Percentiles rank a stretch among this genome's conserved stretches.
Conservation (phyloP, 2,329 filamentous ascomycete species). For the Acephala macrosclerotiorum region DNA sequence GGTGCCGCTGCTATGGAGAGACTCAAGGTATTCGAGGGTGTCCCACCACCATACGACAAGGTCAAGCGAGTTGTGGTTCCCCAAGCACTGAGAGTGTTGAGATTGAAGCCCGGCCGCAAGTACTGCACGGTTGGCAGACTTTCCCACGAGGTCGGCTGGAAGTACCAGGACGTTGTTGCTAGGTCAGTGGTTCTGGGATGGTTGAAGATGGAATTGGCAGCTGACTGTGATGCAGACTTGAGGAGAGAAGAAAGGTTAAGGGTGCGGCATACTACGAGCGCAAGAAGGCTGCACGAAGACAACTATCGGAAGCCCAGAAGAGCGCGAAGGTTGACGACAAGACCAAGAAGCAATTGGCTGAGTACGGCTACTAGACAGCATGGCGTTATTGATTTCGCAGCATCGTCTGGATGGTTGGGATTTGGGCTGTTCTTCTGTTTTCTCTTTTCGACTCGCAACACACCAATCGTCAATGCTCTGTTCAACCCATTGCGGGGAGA, state of each 20-base stretch:
- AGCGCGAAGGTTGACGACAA: constrained; percentile 85
- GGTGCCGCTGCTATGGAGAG: constrained; percentile 96
- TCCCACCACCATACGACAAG: constrained; percentile 98
- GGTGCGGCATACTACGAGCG: constrained; percentile 98
- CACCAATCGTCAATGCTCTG: constrained; percentile 44
- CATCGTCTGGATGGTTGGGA: constrained; percentile 33
- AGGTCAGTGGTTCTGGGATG: constrained; percentile 69
- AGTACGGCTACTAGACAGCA: constrained; percentile 83
- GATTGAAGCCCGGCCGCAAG: constrained; percentile 98
- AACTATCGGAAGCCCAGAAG: constrained; percentile 93
- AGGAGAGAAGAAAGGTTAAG: constrained; percentile 99
- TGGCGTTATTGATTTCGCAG: constrained; percentile 39
- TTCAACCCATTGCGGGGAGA: constrained; percentile 38
- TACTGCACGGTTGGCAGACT: constrained; percentile 99
- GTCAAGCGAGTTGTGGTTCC: constrained; percentile 99
- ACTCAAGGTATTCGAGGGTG: constrained; percentile 99
- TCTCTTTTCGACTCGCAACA: constrained; percentile 27
- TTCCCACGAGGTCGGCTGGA: constrained; percentile 99
- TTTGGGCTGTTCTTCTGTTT: constrained; percentile 29
- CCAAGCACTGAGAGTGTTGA: constrained; percentile 94
- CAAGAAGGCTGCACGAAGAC: constrained; percentile 96
- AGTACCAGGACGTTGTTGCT: constrained; percentile 99
- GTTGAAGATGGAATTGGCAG: constrained; percentile 17
- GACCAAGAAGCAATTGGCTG: constrained; percentile 86
- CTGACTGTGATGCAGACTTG: constrained; percentile 69